These are phyloP conservation scores for Cyberlindnera mrakii DNA, from an alignment of 805 yeast genomes.

Conservation along the genomic window DNA sequence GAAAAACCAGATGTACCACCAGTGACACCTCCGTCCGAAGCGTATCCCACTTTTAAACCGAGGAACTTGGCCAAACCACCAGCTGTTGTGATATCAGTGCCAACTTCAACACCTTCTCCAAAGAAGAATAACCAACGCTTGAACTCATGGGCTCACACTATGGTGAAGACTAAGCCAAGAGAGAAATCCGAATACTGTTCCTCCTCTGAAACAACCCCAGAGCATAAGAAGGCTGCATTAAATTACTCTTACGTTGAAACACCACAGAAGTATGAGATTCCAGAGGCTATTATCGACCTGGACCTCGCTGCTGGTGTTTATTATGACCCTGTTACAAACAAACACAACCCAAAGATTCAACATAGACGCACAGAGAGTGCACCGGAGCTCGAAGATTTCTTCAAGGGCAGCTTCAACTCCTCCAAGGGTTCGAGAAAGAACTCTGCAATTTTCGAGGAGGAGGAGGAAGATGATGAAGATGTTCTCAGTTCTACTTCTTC, in stretches of 20 bases:
- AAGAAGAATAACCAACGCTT: constrained; percentile 27
- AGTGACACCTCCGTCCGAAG: neutral
- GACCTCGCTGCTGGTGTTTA: constrained; percentile 43
- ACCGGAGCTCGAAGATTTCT: constrained; percentile 39
- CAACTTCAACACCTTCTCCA: constrained; percentile 18
- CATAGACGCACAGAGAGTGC: constrained; percentile 55
- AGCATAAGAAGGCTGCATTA: constrained; percentile 11
- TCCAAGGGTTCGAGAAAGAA: constrained; percentile 17
- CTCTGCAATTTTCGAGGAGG: constrained; percentile 29
- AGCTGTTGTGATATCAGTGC: constrained; percentile 12
- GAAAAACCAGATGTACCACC: neutral
- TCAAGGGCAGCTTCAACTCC: constrained; percentile 9
- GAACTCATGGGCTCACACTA: constrained; percentile 34
- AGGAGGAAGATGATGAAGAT: constrained; percentile 19
- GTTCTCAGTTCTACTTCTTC: constrained; percentile 16
- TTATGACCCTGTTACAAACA: constrained; percentile 22
- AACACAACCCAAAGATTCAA: constrained; percentile 25
- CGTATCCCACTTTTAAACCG: neutral
- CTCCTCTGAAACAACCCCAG: constrained; percentile 24
- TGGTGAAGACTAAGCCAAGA: constrained; percentile 17
- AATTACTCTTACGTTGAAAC: constrained; percentile 8
- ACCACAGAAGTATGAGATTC: constrained; percentile 28
- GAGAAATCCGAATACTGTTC: constrained; percentile 6
- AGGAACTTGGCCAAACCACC: constrained; percentile 5
- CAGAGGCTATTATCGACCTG: constrained; percentile 51